Percentiles rank a stretch among this genome's conserved stretches.
These are phyloP conservation scores for Solanum aculeatissimum DNA, from an alignment of 305 asterid genomes.

Conservation along the genomic window DNA sequence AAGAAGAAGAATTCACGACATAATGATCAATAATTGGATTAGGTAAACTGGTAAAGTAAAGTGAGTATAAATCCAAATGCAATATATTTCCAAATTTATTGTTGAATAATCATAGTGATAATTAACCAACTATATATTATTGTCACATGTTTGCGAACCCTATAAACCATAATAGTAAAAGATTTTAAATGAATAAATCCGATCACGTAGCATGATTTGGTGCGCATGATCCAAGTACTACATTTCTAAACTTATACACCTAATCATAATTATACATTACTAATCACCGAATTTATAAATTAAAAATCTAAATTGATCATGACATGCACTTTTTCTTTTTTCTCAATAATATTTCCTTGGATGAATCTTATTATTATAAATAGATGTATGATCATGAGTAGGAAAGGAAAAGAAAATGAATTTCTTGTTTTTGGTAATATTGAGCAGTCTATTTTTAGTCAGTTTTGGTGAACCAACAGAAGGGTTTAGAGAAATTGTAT, in stretches of 20 bases:
- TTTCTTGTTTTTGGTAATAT: background rate
- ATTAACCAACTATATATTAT: background rate
- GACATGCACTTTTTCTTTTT: background rate
- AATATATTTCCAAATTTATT: background rate
- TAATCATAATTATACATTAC: background rate
- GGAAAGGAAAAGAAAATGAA: background rate
- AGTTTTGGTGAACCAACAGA: slow-evolving; percentile 22
- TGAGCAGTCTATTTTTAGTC: background rate
- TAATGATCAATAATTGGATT: background rate
- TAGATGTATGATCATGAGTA: too few relatives aligned
- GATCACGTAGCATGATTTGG: background rate
- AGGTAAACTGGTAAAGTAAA: background rate
- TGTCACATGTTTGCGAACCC: background rate
- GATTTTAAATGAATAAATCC: background rate
- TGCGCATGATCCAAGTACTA: background rate
- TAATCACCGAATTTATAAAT: background rate
- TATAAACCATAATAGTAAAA: background rate
- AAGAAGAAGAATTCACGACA: background rate
- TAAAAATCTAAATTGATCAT: background rate
- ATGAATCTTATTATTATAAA: background rate
- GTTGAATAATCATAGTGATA: background rate
- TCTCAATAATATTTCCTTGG: background rate
- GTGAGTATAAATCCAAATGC: background rate
- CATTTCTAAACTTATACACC: background rate
- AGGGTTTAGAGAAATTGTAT: slow-evolving; percentile 19